These are phyloP conservation scores for Chaetoscypha palmicola DNA, from an alignment of 2,329 filamentous ascomycete species.

Conservation along the genomic window DNA sequence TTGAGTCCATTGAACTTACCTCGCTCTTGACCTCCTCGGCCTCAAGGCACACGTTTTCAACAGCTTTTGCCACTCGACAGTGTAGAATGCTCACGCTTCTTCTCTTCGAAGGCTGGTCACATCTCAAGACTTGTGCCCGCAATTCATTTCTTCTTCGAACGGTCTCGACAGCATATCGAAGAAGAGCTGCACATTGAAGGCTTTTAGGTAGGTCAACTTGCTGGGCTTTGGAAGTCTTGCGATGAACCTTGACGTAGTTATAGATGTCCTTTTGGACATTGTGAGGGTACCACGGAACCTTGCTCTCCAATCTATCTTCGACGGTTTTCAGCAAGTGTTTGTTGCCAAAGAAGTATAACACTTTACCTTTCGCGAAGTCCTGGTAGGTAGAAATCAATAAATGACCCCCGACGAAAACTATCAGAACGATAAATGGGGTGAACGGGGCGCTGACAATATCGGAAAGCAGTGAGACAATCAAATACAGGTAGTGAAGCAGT, in stretches of 20 bases:
- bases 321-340: too few relatives aligned
- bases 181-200: background rate
- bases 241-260: background rate
- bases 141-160: background rate
- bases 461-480: too few relatives aligned
- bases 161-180: background rate
- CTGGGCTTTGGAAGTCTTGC: background rate
- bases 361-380: too few relatives aligned
- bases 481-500: too few relatives aligned
- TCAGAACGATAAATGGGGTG: background rate
- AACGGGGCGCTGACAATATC: too few relatives aligned
- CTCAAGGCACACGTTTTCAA: background rate
- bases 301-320: too few relatives aligned
- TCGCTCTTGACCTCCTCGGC: background rate
- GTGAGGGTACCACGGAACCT: background rate
- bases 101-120: background rate
- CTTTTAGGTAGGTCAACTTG: background rate
- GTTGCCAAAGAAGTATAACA: too few relatives aligned
- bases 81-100: too few relatives aligned
- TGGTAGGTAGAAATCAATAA: background rate
- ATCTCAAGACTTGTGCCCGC: background rate
- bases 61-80: too few relatives aligned
- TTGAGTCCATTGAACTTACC: background rate
- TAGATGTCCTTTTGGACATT: background rate
- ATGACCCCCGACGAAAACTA: background rate